These are phyloP conservation scores for Penicillium crustosum DNA, from an alignment of 2,329 filamentous ascomycete species.

Conservation along the genomic window DNA sequence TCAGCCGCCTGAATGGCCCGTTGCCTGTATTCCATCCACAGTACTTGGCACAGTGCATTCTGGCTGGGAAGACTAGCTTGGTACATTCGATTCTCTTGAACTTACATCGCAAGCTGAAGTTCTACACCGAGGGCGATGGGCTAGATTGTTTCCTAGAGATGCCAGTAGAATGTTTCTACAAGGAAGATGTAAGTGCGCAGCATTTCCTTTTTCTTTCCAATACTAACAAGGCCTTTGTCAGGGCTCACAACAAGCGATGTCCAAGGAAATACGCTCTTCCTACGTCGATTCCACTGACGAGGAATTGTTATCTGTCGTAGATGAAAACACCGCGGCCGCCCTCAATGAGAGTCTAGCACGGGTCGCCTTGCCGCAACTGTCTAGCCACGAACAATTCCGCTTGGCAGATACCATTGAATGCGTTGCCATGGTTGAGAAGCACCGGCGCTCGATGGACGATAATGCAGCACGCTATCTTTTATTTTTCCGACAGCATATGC, in stretches of 20 bases:
- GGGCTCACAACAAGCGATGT: conserved; percentile 43
- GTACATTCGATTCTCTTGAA: conserved; percentile 72
- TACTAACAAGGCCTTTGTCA: conserved; percentile 25
- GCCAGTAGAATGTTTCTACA: conserved; percentile 50
- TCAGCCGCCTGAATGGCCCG: conserved; percentile 80
- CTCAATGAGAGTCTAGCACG: conserved; percentile 77
- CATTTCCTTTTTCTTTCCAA: conserved; percentile 13
- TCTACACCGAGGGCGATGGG: conserved; percentile 74
- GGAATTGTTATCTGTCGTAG: conserved; percentile 61
- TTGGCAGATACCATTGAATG: conserved; percentile 83
- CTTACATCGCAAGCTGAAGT: conserved; percentile 76
- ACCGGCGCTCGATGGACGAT: conserved; percentile 84
- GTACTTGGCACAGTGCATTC: conserved; percentile 80
- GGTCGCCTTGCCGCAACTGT: conserved; percentile 74
- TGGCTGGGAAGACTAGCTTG: conserved; percentile 70
- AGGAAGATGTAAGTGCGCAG: conserved; percentile 41
- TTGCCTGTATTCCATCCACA: conserved; percentile 91
- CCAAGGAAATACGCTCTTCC: conserved; percentile 52
- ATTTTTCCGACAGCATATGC: conserved; percentile 78
- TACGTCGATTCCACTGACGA: conserved; percentile 54
- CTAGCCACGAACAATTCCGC: conserved; percentile 82
- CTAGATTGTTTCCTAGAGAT: conserved; percentile 75
- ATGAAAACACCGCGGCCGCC: conserved; percentile 66
- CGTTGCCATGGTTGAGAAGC: conserved; percentile 77
- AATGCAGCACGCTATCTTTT: conserved; percentile 86